Evolutionary conservation across 371 early-diverging fungal genomes (phyloP).

Genomic region (Apophysomyces sp.): DNA sequence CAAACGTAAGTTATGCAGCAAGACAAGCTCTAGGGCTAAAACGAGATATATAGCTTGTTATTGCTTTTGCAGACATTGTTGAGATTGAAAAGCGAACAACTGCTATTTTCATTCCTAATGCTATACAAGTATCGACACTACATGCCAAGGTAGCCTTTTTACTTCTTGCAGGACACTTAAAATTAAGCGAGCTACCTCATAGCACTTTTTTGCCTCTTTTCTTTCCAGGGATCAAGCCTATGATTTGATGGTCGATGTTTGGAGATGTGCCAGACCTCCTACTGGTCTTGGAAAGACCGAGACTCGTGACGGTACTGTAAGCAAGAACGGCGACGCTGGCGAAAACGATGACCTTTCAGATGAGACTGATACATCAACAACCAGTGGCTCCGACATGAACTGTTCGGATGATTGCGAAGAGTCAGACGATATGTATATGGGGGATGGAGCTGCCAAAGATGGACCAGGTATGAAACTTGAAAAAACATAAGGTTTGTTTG

Average conservation of each 20-base stretch:
- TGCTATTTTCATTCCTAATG: constrained; percentile 85
- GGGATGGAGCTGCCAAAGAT: constrained; percentile 17
- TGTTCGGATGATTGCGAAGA: constrained; percentile 4
- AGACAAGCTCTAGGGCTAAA: neutral
- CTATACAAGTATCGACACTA: constrained; percentile 76
- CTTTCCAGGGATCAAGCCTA: constrained; percentile 78
- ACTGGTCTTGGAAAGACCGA: neutral
- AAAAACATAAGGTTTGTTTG: too few relatives aligned
- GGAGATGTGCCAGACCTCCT: constrained; percentile 44
- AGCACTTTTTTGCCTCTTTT: constrained; percentile 83
- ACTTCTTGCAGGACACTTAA: neutral
- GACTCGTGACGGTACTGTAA: neutral
- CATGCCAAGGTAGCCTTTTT: constrained; percentile 54
- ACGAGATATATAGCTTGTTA: constrained; percentile 61
- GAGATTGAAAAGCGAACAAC: constrained; percentile 79
- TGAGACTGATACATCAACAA: neutral
- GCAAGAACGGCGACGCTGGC: neutral
- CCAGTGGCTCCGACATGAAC: neutral
- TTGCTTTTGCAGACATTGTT: constrained; percentile 81
- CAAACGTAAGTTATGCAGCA: constrained; percentile 54
- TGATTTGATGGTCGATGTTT: constrained; percentile 69
- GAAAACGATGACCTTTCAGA: constrained; percentile 1
- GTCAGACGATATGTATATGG: constrained; percentile 36
- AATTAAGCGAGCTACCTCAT: neutral
- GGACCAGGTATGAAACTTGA: neutral